These are phyloP conservation scores for Elsinoe ampelina DNA, from an alignment of 2,329 filamentous ascomycete species.

Conservation along the genomic window DNA sequence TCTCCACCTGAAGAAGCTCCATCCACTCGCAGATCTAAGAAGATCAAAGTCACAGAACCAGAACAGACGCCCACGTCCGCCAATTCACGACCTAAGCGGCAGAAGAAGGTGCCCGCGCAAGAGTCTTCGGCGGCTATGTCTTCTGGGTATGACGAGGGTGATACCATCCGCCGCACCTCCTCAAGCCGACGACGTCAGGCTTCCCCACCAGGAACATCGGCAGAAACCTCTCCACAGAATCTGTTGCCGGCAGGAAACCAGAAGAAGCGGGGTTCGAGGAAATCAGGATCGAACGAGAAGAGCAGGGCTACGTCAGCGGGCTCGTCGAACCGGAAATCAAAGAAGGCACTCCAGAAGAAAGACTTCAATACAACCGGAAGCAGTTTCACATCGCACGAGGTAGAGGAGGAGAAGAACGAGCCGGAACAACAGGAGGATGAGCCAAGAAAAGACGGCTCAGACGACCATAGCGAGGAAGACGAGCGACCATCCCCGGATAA, in stretches of 20 bases:
- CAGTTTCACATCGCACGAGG: slow-evolving; percentile 18
- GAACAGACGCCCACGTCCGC: slow-evolving; percentile 31
- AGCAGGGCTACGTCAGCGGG: slow-evolving; percentile 19
- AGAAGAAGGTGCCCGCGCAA: slow-evolving; percentile 21
- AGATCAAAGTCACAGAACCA: slow-evolving; percentile 52
- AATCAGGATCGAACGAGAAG: slow-evolving; percentile 1
- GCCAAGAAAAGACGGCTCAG: not conserved
- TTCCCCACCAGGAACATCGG: slow-evolving; percentile 47
- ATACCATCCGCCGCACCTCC: slow-evolving; percentile 14
- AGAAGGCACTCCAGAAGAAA: slow-evolving; percentile 28
- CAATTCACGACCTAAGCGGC: slow-evolving; percentile 50
- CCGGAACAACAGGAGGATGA: slow-evolving; percentile 24
- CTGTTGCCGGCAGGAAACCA: slow-evolving; percentile 52
- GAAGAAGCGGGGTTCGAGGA: slow-evolving; percentile 38
- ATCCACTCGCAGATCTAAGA: slow-evolving; percentile 29
- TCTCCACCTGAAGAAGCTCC: slow-evolving; percentile 34
- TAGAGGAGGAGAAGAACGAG: slow-evolving; percentile 25
- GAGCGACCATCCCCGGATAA: slow-evolving; percentile 47
- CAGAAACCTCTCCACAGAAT: slow-evolving; percentile 48
- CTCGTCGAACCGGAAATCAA: slow-evolving; percentile 23
- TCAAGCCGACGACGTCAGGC: slow-evolving; percentile 44
- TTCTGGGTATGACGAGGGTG: slow-evolving; percentile 48
- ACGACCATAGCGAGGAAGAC: slow-evolving; percentile 55
- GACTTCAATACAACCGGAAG: slow-evolving; percentile 7
- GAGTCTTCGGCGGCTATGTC: slow-evolving; percentile 54